A percentile compares a stretch with the other conserved stretches of the same genome.
These are phyloP conservation scores for Onygenales sp. DNA, from an alignment of 2,329 filamentous ascomycete species.

Conservation along the genomic window DNA sequence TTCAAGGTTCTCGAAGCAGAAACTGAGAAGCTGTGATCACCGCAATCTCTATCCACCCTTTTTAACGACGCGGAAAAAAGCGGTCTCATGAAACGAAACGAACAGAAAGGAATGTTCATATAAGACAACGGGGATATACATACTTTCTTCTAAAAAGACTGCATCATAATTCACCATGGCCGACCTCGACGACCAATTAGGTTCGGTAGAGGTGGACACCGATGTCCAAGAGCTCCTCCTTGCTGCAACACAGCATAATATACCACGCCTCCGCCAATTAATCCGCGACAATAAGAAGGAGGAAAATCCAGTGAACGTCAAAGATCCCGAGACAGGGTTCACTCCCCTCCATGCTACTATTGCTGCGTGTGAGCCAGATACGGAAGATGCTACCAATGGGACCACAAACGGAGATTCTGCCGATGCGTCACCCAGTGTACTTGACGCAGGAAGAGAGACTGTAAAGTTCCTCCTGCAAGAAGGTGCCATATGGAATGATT, in stretches of 20 bases:
- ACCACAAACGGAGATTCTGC: conserved; percentile 14
- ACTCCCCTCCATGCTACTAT: conserved; percentile 87
- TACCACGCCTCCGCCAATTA: conserved; percentile 57
- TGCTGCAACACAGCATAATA: conserved; percentile 58
- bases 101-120: neutral
- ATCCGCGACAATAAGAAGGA: conserved; percentile 43
- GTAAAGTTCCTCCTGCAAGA: conserved; percentile 70
- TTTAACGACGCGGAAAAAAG: no score
- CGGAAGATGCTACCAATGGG: conserved; percentile 13
- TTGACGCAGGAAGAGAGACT: conserved; percentile 57
- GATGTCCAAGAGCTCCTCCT: conserved; percentile 53
- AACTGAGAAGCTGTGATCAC: no score
- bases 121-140: neutral
- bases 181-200: conserved; percentile 11
- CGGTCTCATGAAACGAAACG: neutral
- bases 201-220: conserved; percentile 23
- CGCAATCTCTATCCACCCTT: neutral
- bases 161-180: neutral
- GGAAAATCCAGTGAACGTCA: conserved; percentile 57
- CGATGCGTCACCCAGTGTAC: conserved; percentile 19
- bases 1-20: no score
- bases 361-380: conserved; percentile 51
- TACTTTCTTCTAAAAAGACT: neutral
- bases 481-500: conserved; percentile 95
- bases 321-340: conserved; percentile 75